These are phyloP conservation scores for Dioszegia aurantiaca DNA, from an alignment of 768 basidiomycete species.

Conservation along the genomic window DNA sequence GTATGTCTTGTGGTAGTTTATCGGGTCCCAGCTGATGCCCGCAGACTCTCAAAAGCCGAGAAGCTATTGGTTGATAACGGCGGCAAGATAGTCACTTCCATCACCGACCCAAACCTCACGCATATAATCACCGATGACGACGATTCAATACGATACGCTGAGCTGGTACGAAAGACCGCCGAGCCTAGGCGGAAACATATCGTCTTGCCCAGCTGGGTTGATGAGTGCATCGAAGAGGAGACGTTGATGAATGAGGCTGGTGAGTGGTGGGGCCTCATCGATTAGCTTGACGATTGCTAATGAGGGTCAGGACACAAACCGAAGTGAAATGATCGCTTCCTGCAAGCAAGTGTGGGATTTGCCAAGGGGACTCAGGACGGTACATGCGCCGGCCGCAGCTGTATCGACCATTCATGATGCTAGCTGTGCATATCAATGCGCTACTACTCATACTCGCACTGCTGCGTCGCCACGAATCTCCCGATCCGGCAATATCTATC, in stretches of 20 bases:
- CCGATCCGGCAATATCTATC: too few species aligned
- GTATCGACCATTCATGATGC: too few species aligned
- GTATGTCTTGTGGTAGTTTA: conserved; percentile 55
- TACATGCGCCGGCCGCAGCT: too few species aligned
- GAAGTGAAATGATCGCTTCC: too few species aligned
- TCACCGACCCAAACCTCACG: conserved; percentile 75
- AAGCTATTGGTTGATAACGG: conserved; percentile 66
- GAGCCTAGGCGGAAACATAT: conserved; percentile 79
- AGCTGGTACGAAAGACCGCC: conserved; percentile 68
- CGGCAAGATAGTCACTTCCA: conserved; percentile 63
- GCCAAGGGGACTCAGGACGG: too few species aligned
- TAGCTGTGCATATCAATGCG: too few species aligned
- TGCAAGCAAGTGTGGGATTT: too few species aligned
- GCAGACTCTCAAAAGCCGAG: conserved; percentile 61
- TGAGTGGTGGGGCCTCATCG: conserved; percentile 39
- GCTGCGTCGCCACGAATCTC: too few species aligned
- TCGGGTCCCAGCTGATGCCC: neutral
- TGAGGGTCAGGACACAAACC: conserved; percentile 8
- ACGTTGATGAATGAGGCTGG: conserved; percentile 84
- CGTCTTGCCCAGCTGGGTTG: conserved; percentile 72
- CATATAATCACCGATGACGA: conserved; percentile 82
- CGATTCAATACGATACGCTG: conserved; percentile 68
- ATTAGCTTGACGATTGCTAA: neutral
- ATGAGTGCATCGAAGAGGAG: conserved; percentile 74
- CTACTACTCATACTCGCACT: too few species aligned